phyloP scores from a whole-genome alignment of 2,329 filamentous ascomycete species.

The Falciphora oryzae region DNA sequence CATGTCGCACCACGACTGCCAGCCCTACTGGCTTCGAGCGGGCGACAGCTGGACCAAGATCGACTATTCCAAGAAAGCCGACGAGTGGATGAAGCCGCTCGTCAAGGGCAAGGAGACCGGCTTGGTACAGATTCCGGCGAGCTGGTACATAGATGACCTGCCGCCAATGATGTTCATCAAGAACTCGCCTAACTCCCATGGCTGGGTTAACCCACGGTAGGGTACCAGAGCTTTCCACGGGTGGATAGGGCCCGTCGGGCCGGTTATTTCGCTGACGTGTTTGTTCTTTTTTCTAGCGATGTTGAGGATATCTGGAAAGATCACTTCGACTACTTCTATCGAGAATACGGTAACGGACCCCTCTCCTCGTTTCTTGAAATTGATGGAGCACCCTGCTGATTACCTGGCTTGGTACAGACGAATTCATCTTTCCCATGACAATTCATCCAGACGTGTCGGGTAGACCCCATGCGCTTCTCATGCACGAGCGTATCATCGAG shows the following conservation, averaged over 20 bases:
- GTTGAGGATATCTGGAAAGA: slow-evolving; percentile 60
- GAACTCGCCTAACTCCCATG: neutral
- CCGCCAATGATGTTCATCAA: slow-evolving; percentile 13
- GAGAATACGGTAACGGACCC: slow-evolving; percentile 35
- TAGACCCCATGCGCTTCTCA: slow-evolving; percentile 61
- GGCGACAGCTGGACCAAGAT: slow-evolving; percentile 62
- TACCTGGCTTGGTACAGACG: slow-evolving; percentile 44
- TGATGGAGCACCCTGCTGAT: too few relatives aligned
- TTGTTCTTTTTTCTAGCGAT: slow-evolving; percentile 29
- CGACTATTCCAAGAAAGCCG: slow-evolving; percentile 54
- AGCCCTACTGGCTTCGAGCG: slow-evolving; percentile 56
- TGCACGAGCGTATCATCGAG: slow-evolving; percentile 48
- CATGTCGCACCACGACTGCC: slow-evolving; percentile 59
- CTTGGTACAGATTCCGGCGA: slow-evolving; percentile 55
- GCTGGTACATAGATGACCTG: slow-evolving; percentile 20
- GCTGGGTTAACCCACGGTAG: slow-evolving; percentile 33
- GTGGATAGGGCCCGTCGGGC: too few relatives aligned
- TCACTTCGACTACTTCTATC: slow-evolving; percentile 67
- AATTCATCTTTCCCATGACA: slow-evolving; percentile 71
- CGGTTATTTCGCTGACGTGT: too few relatives aligned
- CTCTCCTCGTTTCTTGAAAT: too few relatives aligned
- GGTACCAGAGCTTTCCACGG: too few relatives aligned
- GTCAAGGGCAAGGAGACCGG: slow-evolving; percentile 52
- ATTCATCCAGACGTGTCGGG: slow-evolving; percentile 71
- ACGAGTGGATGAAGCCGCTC: slow-evolving; percentile 61